Conservation (phyloP, 768 basidiomycete species). For the Cubamyces sp. region DNA sequence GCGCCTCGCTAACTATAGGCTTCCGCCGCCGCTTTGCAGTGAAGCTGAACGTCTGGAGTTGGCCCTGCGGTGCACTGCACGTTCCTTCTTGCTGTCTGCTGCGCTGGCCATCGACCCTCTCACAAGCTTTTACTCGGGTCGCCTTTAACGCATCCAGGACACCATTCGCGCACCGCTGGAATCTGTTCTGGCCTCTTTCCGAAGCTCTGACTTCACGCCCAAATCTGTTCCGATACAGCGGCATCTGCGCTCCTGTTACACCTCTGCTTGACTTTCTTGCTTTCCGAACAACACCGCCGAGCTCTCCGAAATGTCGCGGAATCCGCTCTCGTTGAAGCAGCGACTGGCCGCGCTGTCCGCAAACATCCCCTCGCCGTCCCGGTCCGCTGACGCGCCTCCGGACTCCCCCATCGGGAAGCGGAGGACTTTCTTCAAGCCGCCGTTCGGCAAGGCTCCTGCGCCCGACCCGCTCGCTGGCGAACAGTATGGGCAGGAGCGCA, state of each 20-base stretch:
- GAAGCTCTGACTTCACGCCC: too few species aligned
- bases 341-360: constrained; percentile 65
- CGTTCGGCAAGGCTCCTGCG: constrained; percentile 50
- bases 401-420: constrained; percentile 38
- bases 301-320: constrained; percentile 20
- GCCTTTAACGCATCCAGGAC: too few species aligned
- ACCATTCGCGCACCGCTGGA: too few species aligned
- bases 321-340: constrained; percentile 59
- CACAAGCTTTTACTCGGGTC: too few species aligned
- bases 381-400: constrained; percentile 30
- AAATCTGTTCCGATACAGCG: too few species aligned
- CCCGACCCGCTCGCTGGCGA: constrained; percentile 31
- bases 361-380: constrained; percentile 41
- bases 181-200: too few species aligned
- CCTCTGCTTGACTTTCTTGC: neutral
- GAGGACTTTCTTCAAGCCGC: constrained; percentile 47
- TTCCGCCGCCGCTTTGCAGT: constrained; percentile 3
- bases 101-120: too few species aligned
- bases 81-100: too few species aligned
- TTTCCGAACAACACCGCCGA: neutral
- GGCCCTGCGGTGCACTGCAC: too few species aligned
- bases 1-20: neutral
- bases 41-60: neutral
- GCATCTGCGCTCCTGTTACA: neutral
- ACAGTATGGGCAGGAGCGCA: constrained; percentile 41